Base-by-base conservation (phyloP, 768 basidiomycete genomes). In the Tylopilus sp. region DNA sequence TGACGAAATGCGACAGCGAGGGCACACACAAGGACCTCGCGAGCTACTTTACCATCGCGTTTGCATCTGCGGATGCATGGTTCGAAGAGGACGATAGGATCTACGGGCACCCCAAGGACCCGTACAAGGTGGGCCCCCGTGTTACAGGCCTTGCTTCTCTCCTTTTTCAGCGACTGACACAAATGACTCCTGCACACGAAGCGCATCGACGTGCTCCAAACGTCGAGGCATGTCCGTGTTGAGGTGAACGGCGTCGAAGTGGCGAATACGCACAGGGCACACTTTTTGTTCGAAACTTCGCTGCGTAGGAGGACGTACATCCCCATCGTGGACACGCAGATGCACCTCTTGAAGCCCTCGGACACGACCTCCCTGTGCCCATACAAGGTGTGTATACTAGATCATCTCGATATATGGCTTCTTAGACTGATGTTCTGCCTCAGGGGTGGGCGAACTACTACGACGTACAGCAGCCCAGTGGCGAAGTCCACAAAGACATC, bases 11-110 rank as follows among this genome's bases (percentile, higher is more conserved):
- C 41, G 67, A 60, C 15, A 46, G 41, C 13, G 53, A 63, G 22
- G 58, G 58, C 46, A 54, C 69, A 36, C 58, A 69, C 55, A 68
- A 73, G 39, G 61, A 72, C 44, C 61, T 83, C 12, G 67, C 67
- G 21, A 79, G 78, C 6, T 69, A 84, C 25, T 67, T 79, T 33
- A 79, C 74, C 42, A 61, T 86, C 51, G 61, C 62, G 12, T 83
- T 82, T 47, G 64, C 66, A 13, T 74, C 73, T 17, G 75, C 77
- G 59, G 83, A 83, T 54, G 75, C 75, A 3, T 86, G 85, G 84
- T 82, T 85, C 46, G 83, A 86, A 68, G 83, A 86, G 60, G 83
- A 85, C 44, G 82, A 86, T 43, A 64, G 79, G 49, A 75, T 85
- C 28, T 80, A 73, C 50, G 69, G 74, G 2, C 84, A 86, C 52